Evolutionary conservation across 306 rosid genomes (phyloP), one percentile per base, ranked within the genome.

Genomic region (Quercus rubra): DNA sequence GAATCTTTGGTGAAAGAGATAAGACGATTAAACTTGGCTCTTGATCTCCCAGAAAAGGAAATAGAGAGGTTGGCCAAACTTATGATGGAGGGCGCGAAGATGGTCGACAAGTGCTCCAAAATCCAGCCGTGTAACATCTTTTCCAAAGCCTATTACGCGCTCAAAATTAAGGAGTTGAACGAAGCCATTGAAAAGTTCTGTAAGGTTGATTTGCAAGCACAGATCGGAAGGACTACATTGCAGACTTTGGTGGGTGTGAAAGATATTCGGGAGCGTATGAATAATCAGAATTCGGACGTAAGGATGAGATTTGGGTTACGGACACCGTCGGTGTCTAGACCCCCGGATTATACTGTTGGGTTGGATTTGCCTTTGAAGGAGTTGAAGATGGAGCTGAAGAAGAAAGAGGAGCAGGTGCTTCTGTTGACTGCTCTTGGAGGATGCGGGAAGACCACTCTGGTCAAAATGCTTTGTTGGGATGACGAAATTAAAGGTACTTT

Each of bases 361-460:
- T 58, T 90, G 83, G 83, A 83, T 18, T 46, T 5, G 8, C 77
- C 64, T 5, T 62, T 86, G 62, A 20, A 5, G 0, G 83, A 82
- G 31, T 38, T 86, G 85, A 87, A 83, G 87, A 23, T 2, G 56
- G 78, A 82, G 67, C 57, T 86, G 28, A 78, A 31, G 52, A 81
- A 77, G 23, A 23, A 23, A 1, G 86, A 68, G 1, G 23, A 14
- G 19, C 74, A 80, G 17, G 30, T 71, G 15, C 3, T 82, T 1
- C 62, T 73, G 38, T 43, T 90, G 63, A 90, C 90, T 35, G 93
- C 83, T 52, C 68, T 81, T 9, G 86, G 85, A 0, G 93, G 93
- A 23, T 80, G 73, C 2, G 91, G 91, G n/a, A 90, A 90, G 80
- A 82, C 90, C 21, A 87, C 93, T 3, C 30, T 90, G 74, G 93